Evolutionary conservation across 805 yeast species (phyloP).

Genomic region (Metschnikowia hibisci): DNA sequence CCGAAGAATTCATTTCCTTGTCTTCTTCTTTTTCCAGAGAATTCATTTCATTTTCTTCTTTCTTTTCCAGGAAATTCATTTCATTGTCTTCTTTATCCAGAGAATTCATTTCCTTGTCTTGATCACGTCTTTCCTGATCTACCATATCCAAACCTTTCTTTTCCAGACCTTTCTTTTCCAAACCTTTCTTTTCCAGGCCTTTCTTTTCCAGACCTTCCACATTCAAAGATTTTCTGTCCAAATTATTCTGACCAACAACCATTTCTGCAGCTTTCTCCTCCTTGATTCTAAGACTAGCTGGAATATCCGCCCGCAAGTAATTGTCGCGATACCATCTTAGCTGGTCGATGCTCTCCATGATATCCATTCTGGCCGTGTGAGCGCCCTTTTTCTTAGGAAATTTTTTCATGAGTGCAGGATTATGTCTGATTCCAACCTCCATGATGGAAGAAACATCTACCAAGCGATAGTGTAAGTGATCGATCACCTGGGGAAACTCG

Average conservation of each 20-base stretch:
- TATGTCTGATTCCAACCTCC: slow-evolving; percentile 78
- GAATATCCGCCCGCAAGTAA: slow-evolving; percentile 43
- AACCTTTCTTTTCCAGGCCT: no score
- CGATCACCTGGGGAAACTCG: slow-evolving; percentile 76
- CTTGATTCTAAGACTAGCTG: slow-evolving; percentile 5
- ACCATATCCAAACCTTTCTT: no score
- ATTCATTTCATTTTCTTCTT: no score
- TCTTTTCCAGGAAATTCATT: no score
- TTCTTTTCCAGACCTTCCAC: no score
- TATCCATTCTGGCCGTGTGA: slow-evolving; percentile 89
- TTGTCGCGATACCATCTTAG: slow-evolving; percentile 70
- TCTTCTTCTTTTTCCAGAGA: no score
- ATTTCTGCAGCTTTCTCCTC: background rate
- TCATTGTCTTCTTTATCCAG: no score
- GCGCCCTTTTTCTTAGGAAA: slow-evolving; percentile 62
- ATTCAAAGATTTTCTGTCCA: no score
- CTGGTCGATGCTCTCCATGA: slow-evolving; percentile 82
- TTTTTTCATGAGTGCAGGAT: slow-evolving; percentile 52
- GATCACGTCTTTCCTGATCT: no score
- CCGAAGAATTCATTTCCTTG: no score
- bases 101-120: no score
- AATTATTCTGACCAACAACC: background rate
- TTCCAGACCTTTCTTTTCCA: no score
- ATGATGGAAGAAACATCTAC: slow-evolving; percentile 85
- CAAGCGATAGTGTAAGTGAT: slow-evolving; percentile 64